Conservation (phyloP, 305 asterid genomes). For the Striga hermonthica region DNA sequence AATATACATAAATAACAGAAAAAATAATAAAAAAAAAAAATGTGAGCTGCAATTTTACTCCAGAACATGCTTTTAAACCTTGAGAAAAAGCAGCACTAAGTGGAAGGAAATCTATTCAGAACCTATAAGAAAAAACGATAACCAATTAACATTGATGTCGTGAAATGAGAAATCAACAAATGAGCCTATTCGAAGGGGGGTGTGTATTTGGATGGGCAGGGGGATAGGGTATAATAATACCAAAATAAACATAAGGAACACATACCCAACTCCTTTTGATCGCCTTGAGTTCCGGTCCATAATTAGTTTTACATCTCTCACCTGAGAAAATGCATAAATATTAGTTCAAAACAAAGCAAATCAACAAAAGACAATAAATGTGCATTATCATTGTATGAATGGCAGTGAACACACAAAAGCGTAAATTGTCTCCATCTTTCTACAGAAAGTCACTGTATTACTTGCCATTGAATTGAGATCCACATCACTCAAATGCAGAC, state of each 20-base stretch:
- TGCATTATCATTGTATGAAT: not conserved
- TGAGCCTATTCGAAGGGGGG: not conserved
- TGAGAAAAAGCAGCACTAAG: slow-evolving; percentile 23
- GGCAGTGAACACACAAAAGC: too few species aligned
- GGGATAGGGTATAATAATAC: not conserved
- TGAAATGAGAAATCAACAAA: slow-evolving; percentile 12
- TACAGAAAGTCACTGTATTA: slow-evolving; percentile 1
- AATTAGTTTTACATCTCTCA: slow-evolving; percentile 89
- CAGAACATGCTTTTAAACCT: not conserved
- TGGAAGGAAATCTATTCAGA: slow-evolving; percentile 6
- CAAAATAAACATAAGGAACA: slow-evolving; percentile 24
- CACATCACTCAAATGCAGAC: not conserved
- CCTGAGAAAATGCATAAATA: slow-evolving; percentile 43
- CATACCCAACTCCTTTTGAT: slow-evolving; percentile 99
- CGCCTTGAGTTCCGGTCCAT: slow-evolving; percentile 97
- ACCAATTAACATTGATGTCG: not conserved
- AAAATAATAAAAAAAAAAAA: slow-evolving; percentile 7
- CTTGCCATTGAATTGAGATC: slow-evolving; percentile 2
- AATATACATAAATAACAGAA: slow-evolving; percentile 7
- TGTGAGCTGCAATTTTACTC: not conserved
- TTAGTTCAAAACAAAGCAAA: slow-evolving; percentile 4
- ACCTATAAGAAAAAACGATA: not conserved
- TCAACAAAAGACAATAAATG: not conserved
- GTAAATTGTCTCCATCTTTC: not conserved
- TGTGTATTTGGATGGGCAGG: not conserved